A percentile compares a stretch with the other conserved stretches of the same genome.
Conservation (phyloP, 805 yeast species). For the Millerozyma acaciae region DNA sequence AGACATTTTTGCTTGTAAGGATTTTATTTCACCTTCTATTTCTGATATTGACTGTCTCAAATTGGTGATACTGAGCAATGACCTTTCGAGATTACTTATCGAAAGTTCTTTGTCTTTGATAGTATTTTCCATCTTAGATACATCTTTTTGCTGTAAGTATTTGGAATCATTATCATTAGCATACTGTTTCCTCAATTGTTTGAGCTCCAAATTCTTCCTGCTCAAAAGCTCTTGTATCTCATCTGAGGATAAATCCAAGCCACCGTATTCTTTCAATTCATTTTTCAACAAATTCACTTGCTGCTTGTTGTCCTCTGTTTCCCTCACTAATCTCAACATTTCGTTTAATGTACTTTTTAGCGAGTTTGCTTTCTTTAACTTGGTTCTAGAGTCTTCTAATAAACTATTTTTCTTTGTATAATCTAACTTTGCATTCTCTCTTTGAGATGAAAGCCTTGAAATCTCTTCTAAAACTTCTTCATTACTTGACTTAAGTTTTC, state of each 20-base stretch:
- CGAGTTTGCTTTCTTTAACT: constrained; percentile 12
- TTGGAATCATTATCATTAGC: constrained; percentile 35
- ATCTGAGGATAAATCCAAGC: constrained; percentile 31
- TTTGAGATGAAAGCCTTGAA: no score
- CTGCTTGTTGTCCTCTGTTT: constrained; percentile 19
- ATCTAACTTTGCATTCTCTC: constrained; percentile 1
- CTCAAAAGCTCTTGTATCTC: constrained; percentile 46
- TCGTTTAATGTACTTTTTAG: constrained; percentile 30
- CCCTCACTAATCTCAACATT: constrained; percentile 28
- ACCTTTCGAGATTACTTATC: constrained; percentile 51
- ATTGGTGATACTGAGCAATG: constrained; percentile 44
- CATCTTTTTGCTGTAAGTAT: constrained; percentile 42
- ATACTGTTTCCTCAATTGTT: constrained; percentile 31
- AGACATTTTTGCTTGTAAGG: constrained; percentile 4
- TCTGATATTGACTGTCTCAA: constrained; percentile 37
- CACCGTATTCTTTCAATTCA: constrained; percentile 37
- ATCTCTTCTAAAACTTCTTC: constrained; percentile 3
- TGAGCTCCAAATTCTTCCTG: constrained; percentile 36
- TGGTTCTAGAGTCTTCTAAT: constrained; percentile 4
- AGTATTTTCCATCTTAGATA: constrained; percentile 43
- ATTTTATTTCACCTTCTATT: constrained; percentile 18
- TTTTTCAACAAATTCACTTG: constrained; percentile 25
- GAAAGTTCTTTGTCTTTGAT: constrained; percentile 51
- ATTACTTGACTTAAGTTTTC: constrained; percentile 16
- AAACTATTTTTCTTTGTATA: constrained; percentile 5